These are phyloP conservation scores for Aspergillaceae sp. DNA, from an alignment of 2,329 filamentous ascomycete species.

Conservation along the genomic window DNA sequence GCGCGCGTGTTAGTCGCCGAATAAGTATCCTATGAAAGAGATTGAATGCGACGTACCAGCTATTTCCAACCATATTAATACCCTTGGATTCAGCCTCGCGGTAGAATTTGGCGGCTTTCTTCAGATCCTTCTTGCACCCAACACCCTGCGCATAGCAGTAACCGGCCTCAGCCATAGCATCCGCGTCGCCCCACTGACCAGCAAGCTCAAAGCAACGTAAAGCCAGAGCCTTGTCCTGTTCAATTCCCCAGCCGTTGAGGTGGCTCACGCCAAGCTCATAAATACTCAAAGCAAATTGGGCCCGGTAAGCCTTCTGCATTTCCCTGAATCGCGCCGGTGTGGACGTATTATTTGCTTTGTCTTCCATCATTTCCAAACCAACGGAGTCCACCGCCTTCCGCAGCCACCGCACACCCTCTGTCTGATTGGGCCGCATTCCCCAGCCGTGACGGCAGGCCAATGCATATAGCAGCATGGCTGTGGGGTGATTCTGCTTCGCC, in stretches of 20 bases:
- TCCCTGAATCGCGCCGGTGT: conserved; percentile 51
- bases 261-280: conserved; percentile 96
- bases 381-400: conserved; percentile 82
- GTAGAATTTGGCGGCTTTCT: conserved; percentile 87
- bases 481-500: conserved; percentile 75
- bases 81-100: conserved; percentile 84
- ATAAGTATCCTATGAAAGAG: too few relatives aligned
- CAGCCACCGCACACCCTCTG: conserved; percentile 85
- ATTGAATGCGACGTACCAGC: conserved; percentile 60
- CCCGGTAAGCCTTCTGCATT: conserved; percentile 69
- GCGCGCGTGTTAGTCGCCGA: conserved; percentile 5
- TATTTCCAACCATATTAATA: conserved; percentile 96
- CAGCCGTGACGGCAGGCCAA: conserved; percentile 92
- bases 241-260: conserved; percentile 96
- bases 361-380: conserved; percentile 72
- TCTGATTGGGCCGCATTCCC: conserved; percentile 90
- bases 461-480: conserved; percentile 92
- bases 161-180: conserved; percentile 86
- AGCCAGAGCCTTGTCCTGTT: conserved; percentile 81
- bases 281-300: conserved; percentile 88
- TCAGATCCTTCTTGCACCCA: conserved; percentile 91
- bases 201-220: conserved; percentile 94
- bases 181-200: conserved; percentile 87
- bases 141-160: conserved; percentile 93
- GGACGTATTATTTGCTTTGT: conserved; percentile 41